These are phyloP conservation scores for Flagelloscypha sp. DNA, from an alignment of 768 basidiomycete genomes.

Conservation along the genomic window DNA sequence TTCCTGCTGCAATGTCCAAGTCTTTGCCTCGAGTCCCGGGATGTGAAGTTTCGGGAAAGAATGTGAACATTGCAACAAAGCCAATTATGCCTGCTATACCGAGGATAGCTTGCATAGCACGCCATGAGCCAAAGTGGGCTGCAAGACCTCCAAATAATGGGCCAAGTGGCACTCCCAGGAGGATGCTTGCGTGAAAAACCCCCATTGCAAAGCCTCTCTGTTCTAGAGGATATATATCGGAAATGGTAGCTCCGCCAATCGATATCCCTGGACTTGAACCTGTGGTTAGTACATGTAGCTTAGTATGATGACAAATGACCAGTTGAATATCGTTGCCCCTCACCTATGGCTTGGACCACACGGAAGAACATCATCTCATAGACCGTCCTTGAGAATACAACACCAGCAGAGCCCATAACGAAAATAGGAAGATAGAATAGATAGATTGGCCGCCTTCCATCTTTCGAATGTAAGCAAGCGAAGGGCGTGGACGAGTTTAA, in stretches of 20 bases:
- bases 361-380: conserved; percentile 50
- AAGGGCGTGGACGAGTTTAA: conserved; percentile 3
- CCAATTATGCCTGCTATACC: conserved; percentile 31
- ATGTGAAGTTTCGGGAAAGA: conserved; percentile 63
- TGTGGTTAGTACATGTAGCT: too few species aligned
- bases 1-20: too few species aligned
- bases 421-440: conserved; percentile 52
- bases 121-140: conserved; percentile 60
- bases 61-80: conserved; percentile 30
- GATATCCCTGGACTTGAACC: conserved; percentile 44
- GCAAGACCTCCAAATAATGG: too few species aligned
- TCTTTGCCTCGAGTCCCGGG: conserved; percentile 51
- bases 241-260: conserved; percentile 53
- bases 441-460: conserved; percentile 61
- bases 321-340: too few species aligned
- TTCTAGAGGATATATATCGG: conserved; percentile 59
- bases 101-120: conserved; percentile 43
- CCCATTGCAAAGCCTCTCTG: conserved; percentile 41
- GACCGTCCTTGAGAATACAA: conserved; percentile 37
- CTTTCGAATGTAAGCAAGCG: conserved; percentile 27
- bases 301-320: too few species aligned
- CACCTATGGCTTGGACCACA: conserved; percentile 61
- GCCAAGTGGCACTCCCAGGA: too few species aligned
- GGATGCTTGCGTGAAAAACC: conserved; percentile 36
- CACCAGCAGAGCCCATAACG: conserved; percentile 51